Conservation (phyloP, 129 eudicot species). For the Lonicera japonica region DNA sequence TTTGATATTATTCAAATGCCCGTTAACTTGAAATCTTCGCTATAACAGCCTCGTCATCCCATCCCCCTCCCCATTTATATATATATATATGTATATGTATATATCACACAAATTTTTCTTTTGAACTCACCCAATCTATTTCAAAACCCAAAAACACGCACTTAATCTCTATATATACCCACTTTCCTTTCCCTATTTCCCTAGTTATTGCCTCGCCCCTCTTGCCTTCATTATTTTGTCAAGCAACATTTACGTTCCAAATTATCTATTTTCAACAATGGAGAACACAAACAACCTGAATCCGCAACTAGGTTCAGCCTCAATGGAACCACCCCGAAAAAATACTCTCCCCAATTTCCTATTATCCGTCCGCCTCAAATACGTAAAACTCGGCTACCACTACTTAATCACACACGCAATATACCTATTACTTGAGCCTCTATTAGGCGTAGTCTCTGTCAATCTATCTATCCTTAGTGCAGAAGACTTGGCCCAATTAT, state of each 20-base stretch:
- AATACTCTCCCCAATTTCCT: conserved; percentile 60
- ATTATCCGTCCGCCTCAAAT: conserved; percentile 54
- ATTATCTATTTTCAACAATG: conserved; percentile 13
- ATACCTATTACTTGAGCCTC: conserved; percentile 50
- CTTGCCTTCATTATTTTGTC: background rate
- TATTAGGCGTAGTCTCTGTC: conserved; percentile 16
- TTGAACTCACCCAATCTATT: conserved; percentile 26
- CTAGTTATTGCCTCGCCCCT: background rate
- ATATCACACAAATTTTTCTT: too few species aligned
- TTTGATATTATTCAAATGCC: too few species aligned
- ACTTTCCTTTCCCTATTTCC: background rate
- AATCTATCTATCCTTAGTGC: conserved; percentile 41
- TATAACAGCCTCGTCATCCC: background rate
- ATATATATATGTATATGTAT: too few species aligned
- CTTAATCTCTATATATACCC: background rate
- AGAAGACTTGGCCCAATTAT: conserved; percentile 34
- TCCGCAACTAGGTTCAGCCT: conserved; percentile 4
- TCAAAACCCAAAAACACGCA: conserved; percentile 1
- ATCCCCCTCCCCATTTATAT: too few species aligned
- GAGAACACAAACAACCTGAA: conserved; percentile 12
- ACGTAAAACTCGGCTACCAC: conserved; percentile 84
- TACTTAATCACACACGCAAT: conserved; percentile 64
- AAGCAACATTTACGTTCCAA: background rate
- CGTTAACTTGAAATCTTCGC: too few species aligned
- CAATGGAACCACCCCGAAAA: background rate